Conservation (phyloP, 768 basidiomycete genomes). For the Kwoniella dendrophila region DNA sequence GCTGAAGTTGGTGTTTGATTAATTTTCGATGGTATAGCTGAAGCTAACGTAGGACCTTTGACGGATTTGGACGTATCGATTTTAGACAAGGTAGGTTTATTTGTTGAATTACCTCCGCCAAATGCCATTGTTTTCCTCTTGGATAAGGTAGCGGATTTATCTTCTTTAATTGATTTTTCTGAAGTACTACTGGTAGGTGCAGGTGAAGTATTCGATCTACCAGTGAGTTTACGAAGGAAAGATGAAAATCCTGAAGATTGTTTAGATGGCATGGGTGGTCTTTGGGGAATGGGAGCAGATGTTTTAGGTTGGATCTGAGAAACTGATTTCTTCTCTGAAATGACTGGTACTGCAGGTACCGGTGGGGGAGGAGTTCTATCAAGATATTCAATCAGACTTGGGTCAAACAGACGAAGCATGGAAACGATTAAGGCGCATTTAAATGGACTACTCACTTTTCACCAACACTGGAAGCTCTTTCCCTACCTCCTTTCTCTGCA, state of each 20-base stretch:
- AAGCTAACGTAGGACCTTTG: slow-evolving; percentile 5
- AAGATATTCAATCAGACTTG: not conserved
- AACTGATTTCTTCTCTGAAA: slow-evolving; percentile 2
- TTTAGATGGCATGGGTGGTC: slow-evolving; percentile 15
- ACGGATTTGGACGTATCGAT: slow-evolving; percentile 13
- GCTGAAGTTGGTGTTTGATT: not conserved
- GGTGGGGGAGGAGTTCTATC: slow-evolving; percentile 4
- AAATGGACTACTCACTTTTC: slow-evolving; percentile 21
- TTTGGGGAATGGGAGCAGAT: not conserved
- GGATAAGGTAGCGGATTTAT: slow-evolving; percentile 13
- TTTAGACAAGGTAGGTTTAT: slow-evolving; percentile 13
- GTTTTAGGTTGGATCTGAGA: not conserved
- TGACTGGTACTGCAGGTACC: slow-evolving; percentile 14
- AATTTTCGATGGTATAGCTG: not conserved
- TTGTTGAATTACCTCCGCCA: not conserved
- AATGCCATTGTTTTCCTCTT: slow-evolving; percentile 14
- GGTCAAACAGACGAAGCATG: not conserved
- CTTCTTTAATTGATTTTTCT: slow-evolving; percentile 10
- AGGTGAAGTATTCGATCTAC: slow-evolving; percentile 12
- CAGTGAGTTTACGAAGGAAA: slow-evolving; percentile 27
- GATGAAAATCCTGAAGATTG: slow-evolving; percentile 23
- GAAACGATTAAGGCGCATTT: not conserved
- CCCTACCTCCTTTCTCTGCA: slow-evolving; percentile 23
- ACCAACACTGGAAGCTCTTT: slow-evolving; percentile 19
- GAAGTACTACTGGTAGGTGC: not conserved